A percentile compares a stretch with the other conserved stretches of the same genome.
These are phyloP conservation scores for Fistulinella prunicolor DNA, from an alignment of 768 basidiomycete species.

Conservation along the genomic window DNA sequence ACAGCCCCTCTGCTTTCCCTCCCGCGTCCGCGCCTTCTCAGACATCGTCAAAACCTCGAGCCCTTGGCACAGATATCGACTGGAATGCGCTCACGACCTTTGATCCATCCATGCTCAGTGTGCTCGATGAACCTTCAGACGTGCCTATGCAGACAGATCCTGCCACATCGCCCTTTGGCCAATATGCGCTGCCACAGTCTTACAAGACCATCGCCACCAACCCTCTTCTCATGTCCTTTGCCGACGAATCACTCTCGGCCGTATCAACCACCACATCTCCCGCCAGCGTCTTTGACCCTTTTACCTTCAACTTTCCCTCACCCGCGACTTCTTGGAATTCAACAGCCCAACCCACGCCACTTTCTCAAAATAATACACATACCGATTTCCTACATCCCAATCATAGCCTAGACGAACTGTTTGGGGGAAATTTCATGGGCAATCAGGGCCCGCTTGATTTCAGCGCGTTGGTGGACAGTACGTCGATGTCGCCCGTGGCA, in stretches of 20 bases:
- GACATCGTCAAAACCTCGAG: slow-evolving; percentile 25
- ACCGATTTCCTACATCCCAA: slow-evolving; percentile 26
- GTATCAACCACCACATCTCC: slow-evolving; percentile 16
- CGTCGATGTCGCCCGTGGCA: slow-evolving; percentile 42
- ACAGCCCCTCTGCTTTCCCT: slow-evolving; percentile 20
- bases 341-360: slow-evolving; percentile 15
- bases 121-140: slow-evolving; percentile 62
- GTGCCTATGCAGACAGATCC: slow-evolving; percentile 60
- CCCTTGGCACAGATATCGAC: slow-evolving; percentile 39
- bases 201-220: slow-evolving; percentile 83
- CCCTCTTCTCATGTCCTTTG: slow-evolving; percentile 82
- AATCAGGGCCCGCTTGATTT: slow-evolving; percentile 34
- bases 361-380: slow-evolving; percentile 17
- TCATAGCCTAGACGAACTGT: slow-evolving; percentile 42
- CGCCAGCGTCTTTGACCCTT: slow-evolving; percentile 32
- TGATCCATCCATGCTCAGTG: slow-evolving; percentile 63
- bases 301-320: slow-evolving; percentile 46
- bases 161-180: slow-evolving; percentile 45
- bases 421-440: slow-evolving; percentile 39
- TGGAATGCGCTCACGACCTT: slow-evolving; percentile 69
- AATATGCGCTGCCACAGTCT: slow-evolving; percentile 42
- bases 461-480: slow-evolving; percentile 32
- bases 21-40: slow-evolving; percentile 30
- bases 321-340: slow-evolving; percentile 29
- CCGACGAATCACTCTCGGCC: slow-evolving; percentile 45